A percentile compares a stretch with the other conserved stretches of the same genome.
These are phyloP conservation scores for Erodium maritimum DNA, from an alignment of 345 rosid genomes.

Conservation along the genomic window DNA sequence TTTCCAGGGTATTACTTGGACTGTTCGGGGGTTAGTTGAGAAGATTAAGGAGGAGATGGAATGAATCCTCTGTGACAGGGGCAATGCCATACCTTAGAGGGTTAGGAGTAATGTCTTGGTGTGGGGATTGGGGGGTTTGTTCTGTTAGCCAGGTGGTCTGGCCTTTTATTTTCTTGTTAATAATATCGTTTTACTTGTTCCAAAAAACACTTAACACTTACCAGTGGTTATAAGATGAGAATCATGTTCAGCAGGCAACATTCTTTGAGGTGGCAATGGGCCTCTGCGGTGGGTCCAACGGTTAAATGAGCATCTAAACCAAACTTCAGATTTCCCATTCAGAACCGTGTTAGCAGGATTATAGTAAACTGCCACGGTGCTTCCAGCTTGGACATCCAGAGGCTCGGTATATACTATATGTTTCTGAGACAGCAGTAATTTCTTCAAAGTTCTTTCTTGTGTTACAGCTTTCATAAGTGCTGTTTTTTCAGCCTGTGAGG, in stretches of 20 bases:
- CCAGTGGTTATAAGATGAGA: constrained; percentile 57
- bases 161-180: too few relatives aligned
- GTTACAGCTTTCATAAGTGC: constrained; percentile 63
- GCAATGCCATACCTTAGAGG: too few relatives aligned
- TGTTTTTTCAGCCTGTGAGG: constrained; percentile 48
- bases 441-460: constrained; percentile 58
- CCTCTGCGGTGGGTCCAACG: constrained; percentile 82
- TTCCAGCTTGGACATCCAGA: constrained; percentile 73
- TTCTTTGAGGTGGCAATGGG: constrained; percentile 70
- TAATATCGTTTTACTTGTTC: too few relatives aligned
- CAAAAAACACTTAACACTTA: constrained; percentile 12
- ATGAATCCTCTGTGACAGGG: too few relatives aligned
- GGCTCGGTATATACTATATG: constrained; percentile 82
- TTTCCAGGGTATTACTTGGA: too few relatives aligned
- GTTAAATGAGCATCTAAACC: constrained; percentile 91
- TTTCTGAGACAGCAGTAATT: constrained; percentile 72
- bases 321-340: constrained; percentile 71
- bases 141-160: too few relatives aligned
- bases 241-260: constrained; percentile 47
- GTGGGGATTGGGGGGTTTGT: too few relatives aligned
- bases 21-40: too few relatives aligned
- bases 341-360: constrained; percentile 78
- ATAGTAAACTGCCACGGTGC: constrained; percentile 45
- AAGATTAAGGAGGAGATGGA: too few relatives aligned
- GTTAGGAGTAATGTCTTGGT: too few relatives aligned